Base-by-base conservation (phyloP, 106 monocot species). In the Iris macrosiphon region DNA sequence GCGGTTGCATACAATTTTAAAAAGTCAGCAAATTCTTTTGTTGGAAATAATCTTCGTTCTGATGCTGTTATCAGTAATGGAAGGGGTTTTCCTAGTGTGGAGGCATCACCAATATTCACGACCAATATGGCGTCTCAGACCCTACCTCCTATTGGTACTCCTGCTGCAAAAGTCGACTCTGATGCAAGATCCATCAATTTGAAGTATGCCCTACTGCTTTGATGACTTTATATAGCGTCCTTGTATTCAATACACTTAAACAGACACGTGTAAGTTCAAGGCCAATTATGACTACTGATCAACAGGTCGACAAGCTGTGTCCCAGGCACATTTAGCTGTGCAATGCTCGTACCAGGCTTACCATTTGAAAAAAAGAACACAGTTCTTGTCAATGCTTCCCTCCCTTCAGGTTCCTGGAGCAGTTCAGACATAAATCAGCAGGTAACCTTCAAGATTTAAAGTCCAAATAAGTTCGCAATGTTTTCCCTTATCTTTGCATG, bases 341-440 rank as follows among this genome's bases (percentile, higher is more conserved):
- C 37, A 33, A 84, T 78, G 33, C 64, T 78, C 41, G 63, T 57
- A 25, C 55, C 69, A 34, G 67, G 67, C 34, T 55, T 84, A 21
- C 21, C 68, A 18, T 50, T 71, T 69, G 81, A 75, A 10, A 64
- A 61, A 40, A 59, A 75, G n/a, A 72, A 39, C 32, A 21, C 37
- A 19, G 26, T 45, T 54, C 39, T 64, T 32, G 66, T 62, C 43
- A 64, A 63, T 59, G 40, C 69, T 53, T 49, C 68, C 40, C 49
- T 66, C 7, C 45, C 75, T 58, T 75, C 74, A 22, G 78, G 66
- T 65, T 68, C 81, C 33, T 82, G 78, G 89, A 70, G 49, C 37
- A 79, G 48, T 72, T 30, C 56, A 54, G 69, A 64, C 40, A 30
- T 70, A 34, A 74, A 66, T 50, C 85, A 83, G 47, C 73, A 85